Evolutionary conservation across 208 protist genomes (phyloP).

Genomic region (Lotmaria passim): DNA sequence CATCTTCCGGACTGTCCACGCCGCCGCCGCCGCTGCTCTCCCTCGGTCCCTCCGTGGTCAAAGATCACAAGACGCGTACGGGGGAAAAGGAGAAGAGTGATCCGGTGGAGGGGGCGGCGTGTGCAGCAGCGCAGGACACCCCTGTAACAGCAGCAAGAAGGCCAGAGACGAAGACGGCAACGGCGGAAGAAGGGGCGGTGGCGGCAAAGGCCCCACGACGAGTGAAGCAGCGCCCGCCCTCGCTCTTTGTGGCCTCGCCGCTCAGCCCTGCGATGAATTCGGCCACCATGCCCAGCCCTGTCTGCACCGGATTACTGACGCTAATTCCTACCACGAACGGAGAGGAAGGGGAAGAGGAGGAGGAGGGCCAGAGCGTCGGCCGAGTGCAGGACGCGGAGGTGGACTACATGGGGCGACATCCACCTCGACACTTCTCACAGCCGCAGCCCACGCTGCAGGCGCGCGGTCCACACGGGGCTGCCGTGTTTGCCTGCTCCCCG

Average conservation of each 20-base stretch:
- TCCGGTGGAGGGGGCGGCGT: no score
- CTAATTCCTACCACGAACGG: slow-evolving; percentile 2
- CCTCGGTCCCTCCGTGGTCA: neutral
- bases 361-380: slow-evolving; percentile 7
- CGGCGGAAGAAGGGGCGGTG: neutral
- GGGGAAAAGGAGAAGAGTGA: neutral
- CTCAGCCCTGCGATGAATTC: no score
- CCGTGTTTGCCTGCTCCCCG: neutral
- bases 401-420: neutral
- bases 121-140: neutral
- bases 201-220: slow-evolving; percentile 4
- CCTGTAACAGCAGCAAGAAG: neutral
- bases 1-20: neutral
- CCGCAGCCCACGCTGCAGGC: neutral
- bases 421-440: slow-evolving; percentile 4
- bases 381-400: slow-evolving; percentile 6
- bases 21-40: neutral
- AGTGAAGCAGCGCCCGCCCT: slow-evolving; percentile 53
- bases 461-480: neutral
- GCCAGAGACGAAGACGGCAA: neutral
- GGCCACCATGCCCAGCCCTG: neutral
- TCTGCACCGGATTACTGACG: slow-evolving; percentile 5
- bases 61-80: no score
- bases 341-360: slow-evolving; percentile 1
- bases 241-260: slow-evolving; percentile 43